These are phyloP conservation scores for Xerocomellus amylosporus DNA, from an alignment of 768 basidiomycete genomes.

Conservation along the genomic window DNA sequence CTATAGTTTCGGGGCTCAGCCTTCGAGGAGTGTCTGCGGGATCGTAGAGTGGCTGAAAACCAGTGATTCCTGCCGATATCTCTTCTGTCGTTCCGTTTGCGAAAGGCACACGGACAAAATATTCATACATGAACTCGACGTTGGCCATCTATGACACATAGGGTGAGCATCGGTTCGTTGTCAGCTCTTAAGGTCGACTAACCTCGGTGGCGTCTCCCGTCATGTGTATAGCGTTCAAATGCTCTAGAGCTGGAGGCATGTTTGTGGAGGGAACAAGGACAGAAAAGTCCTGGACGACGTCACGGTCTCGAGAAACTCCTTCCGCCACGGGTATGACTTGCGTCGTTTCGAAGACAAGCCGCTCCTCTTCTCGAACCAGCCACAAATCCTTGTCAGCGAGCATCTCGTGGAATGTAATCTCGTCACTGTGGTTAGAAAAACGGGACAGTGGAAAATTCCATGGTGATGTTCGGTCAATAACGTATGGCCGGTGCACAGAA, in stretches of 20 bases:
- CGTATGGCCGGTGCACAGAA: too few species aligned
- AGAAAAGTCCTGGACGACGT: constrained; percentile 10
- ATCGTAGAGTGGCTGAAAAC: constrained; percentile 13
- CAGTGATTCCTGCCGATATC: constrained; percentile 16
- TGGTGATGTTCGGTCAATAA: neutral
- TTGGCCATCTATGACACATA: neutral
- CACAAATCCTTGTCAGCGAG: constrained; percentile 14
- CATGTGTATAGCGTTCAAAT: too few species aligned
- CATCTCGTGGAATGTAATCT: neutral
- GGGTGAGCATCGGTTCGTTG: neutral
- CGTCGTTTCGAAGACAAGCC: constrained; percentile 14
- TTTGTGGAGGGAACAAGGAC: constrained; percentile 23
- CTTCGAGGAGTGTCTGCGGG: neutral
- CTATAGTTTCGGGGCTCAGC: neutral
- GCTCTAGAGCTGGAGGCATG: constrained; percentile 15
- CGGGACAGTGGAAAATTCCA: neutral
- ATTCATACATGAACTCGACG: constrained; percentile 19
- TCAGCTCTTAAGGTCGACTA: neutral
- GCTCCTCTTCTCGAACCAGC: constrained; percentile 19
- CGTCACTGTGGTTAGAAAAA: neutral
- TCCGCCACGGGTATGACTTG: neutral
- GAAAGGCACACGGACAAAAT: constrained; percentile 14
- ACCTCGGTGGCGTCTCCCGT: neutral
- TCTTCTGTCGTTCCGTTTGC: constrained; percentile 15
- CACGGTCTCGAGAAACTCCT: neutral